Percentiles rank a stretch among this genome's conserved stretches.
Evolutionary conservation across 1,139 yeast genomes (phyloP).

Genomic region (Sugiyamaella sp.): DNA sequence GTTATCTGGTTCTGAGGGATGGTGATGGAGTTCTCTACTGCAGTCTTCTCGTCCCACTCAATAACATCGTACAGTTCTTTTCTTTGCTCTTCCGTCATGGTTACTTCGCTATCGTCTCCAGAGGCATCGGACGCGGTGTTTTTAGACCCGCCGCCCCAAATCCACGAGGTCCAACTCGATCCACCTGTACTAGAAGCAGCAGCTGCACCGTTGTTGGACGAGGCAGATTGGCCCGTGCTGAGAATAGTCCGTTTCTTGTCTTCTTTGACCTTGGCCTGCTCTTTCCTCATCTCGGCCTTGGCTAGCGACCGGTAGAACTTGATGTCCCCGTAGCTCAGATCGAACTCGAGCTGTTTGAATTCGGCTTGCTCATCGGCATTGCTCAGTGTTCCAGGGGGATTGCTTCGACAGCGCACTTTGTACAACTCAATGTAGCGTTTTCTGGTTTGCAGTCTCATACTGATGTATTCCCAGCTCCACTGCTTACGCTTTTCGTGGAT

Average conservation of each 20-base stretch:
- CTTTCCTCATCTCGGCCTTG: constrained; percentile 62
- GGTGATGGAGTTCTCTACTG: constrained; percentile 56
- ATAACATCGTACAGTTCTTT: constrained; percentile 90
- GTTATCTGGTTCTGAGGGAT: constrained; percentile 75
- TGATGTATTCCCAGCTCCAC: constrained; percentile 89
- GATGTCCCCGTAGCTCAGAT: constrained; percentile 73
- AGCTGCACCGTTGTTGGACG: not conserved
- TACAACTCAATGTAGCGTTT: constrained; percentile 68
- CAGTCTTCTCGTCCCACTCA: constrained; percentile 78
- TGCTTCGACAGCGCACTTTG: constrained; percentile 54
- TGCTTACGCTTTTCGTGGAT: constrained; percentile 77
- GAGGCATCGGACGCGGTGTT: constrained; percentile 34
- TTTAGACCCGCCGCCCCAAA: constrained; percentile 42
- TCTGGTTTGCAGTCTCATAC: constrained; percentile 71
- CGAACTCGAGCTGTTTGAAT: constrained; percentile 59
- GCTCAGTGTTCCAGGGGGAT: constrained; percentile 34
- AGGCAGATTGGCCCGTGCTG: constrained; percentile 35
- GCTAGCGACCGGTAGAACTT: constrained; percentile 85
- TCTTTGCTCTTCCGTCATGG: constrained; percentile 50
- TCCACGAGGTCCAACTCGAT: constrained; percentile 43
- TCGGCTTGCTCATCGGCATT: constrained; percentile 44
- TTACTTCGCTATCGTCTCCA: constrained; percentile 33
- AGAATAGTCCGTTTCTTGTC: constrained; percentile 1
- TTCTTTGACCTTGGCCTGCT: constrained; percentile 43
- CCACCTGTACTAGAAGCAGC: constrained; percentile 18